Evolutionary conservation across 352 stramenopile species (phyloP), one percentile per base, ranked within the genome.

Genomic region (Thraustochytrium striatum): DNA sequence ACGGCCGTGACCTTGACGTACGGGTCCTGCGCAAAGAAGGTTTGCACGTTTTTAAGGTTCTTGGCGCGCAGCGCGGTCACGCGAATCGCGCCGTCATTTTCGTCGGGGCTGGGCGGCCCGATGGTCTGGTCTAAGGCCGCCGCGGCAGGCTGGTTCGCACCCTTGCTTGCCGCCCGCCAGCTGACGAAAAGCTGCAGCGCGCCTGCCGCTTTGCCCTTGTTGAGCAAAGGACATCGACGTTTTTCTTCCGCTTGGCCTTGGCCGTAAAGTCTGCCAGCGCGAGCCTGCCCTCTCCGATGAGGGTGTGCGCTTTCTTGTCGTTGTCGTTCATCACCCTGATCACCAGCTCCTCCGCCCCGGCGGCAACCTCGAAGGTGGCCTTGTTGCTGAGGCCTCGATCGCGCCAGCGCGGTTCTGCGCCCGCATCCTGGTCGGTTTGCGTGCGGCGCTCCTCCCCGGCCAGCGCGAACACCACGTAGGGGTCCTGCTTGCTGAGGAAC

Each of bases 301-400:
- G 35, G 33, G 43, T 58, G 50, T 58, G 32, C 32, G 61, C 52
- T 16, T 72, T 72, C n/a, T 75, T 75, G 32, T 16, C 21, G 7
- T 75, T 75, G 47, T 75, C 65, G 39, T 75, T 72, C 65, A 75
- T 75, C n/a, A 75, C 65, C 8, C 52, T 30, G 21, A 75, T 21
- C 9, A 16, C 2, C 13, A 75, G 11, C 38, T 69, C 33, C 5
- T 57, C 59, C 32, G 25, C 11, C 8, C 30, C 11, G 58, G 21
- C 59, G 7, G 16, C 7, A 9, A 73, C 32, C 28, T 75, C 36
- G 44, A 75, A 61, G 30, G 7, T 38, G n/a, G 32, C 52, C 11
- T 75, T 72, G 28, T 38, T 21, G 13, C 68, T 5, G 13, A 75
- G 65, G 25, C 41, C 41, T 43, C 68, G 5, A 32, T 75, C 5